Base-by-base conservation (phyloP, 192 early-diverging fungal species). In the Paraglomus brasilianum region DNA sequence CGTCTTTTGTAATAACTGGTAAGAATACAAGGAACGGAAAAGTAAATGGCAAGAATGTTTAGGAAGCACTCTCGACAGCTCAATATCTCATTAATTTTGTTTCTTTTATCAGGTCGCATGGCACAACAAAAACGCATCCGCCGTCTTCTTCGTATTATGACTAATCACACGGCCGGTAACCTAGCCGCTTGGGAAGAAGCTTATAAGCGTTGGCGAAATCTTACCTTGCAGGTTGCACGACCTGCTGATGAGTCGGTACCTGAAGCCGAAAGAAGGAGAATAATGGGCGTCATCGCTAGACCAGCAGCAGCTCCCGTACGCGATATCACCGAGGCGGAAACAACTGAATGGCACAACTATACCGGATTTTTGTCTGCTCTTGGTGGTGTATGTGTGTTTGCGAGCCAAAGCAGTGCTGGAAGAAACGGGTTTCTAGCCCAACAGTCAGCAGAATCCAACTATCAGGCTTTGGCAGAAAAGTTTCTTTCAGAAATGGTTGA, bases 171-270 rank as follows among this genome's bases (percentile, higher is more conserved):
- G 0, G 78, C 85, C 2, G 92, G 91, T 30, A 91, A 89, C 63
- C 72, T 93, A 57, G 87, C 84, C 7, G 92, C 91, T 4, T 94
- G 90, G 89, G 90, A 92, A 71, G 92, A 95, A 66, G 80, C 90
- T 0, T 94, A 85, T 60, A 82, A 83, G 45, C 75, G 87, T 17
- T 95, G 93, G 93, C 86, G 84, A 67, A 75, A 75, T 5, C 78
- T 92, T 24, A 89, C 79, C 8, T 66, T 56, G 39, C 17, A 70
- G 15, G 72, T 81, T 46, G 47, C 76, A 13, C 64, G 66, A 7
- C 70, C 75, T 19, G 36, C 57, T 2, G 76, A 77, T 41, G 80
- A 83, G 10, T 19, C 30, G n/a, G 72, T 73, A 46, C 70, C 72
- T 14, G 74, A 75, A 39, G 22, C 45, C 3, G 19, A 45, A 10